Evolutionary conservation across 73 alveolate species (phyloP), one percentile per base, ranked within the genome.

Genomic region (Paramecium sonneborni): DNA sequence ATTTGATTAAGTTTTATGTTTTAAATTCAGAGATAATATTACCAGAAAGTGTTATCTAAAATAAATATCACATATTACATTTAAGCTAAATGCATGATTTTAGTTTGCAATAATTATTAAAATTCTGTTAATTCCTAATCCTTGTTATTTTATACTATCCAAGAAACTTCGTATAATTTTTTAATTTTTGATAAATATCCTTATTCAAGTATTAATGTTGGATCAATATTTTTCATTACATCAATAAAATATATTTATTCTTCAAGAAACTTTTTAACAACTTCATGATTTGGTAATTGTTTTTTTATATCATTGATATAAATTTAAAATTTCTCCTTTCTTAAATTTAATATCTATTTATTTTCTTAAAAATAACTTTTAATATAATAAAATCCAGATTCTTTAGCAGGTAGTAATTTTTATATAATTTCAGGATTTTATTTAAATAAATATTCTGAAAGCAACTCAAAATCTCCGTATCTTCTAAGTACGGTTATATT

Each of bases 391-490:
- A 74, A 2, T n/a, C 34, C 35, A 14, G 14, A 18, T 6, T 28
- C 55, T 74, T 74, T 74, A 4, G 11, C 21, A 34, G 87, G 87
- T 18, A 74, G 20, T 1, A 26, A 15, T 74, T n/a, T 74, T 74
- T 74, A 74, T 34, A 74, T 15, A 18, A 74, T 37, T 34, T 74
- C 34, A 21, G 87, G 87, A 14, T 28, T 32, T 74, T 28, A 14
- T 20, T 74, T 74, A 37, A 74, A 74, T n/a, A 74, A 34, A 74
- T 74, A 74, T 38, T 74, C 56, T n/a, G 67, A 18, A 14, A 74
- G 20, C 58, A 74, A 28, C 24, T 35, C 87, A 15, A 74, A 74
- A 3, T 74, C 87, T 7, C 67, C 34, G 32, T 74, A 74, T 34
- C 87, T 32, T 9, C 87, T 74, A 15, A 15, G 9, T 30, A 39